phyloP scores from a whole-genome alignment of 129 eudicot genomes.

The Kitagawia praeruptora region DNA sequence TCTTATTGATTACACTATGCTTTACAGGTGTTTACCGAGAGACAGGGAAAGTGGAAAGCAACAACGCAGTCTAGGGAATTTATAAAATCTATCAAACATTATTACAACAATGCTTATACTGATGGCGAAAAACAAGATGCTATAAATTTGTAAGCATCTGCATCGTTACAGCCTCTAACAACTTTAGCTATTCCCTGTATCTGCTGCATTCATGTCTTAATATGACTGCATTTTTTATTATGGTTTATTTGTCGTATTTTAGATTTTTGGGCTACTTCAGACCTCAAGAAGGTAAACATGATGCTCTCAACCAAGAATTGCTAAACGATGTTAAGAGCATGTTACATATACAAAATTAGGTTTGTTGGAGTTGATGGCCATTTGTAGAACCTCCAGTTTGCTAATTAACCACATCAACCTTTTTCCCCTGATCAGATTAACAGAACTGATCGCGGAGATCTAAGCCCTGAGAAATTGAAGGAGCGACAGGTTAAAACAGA shows the following conservation, averaged over 20 bases:
- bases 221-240: not conserved
- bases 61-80: constrained; percentile 93
- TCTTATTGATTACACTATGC: constrained; percentile 3
- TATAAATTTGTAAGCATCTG: constrained; percentile 55
- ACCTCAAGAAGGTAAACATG: constrained; percentile 94
- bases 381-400: no score
- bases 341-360: no score
- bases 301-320: no score
- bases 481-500: no score
- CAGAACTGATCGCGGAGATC: no score
- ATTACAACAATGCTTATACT: constrained; percentile 92
- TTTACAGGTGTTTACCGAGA: constrained; percentile 75
- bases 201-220: not conserved
- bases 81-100: constrained; percentile 80
- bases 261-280: constrained; percentile 91
- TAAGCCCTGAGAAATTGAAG: no score
- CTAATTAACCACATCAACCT: no score
- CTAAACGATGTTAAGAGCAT: no score
- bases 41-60: constrained; percentile 98
- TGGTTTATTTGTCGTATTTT: constrained; percentile 17
- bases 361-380: no score
- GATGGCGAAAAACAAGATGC: constrained; percentile 99
- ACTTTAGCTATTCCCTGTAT: constrained; percentile 10
- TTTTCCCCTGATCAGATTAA: no score
- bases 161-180: constrained; percentile 12